Percentiles rank a stretch among this genome's conserved stretches.
These are phyloP conservation scores for Penicillium sp. DNA, from an alignment of 2,329 filamentous ascomycete genomes.

Conservation along the genomic window DNA sequence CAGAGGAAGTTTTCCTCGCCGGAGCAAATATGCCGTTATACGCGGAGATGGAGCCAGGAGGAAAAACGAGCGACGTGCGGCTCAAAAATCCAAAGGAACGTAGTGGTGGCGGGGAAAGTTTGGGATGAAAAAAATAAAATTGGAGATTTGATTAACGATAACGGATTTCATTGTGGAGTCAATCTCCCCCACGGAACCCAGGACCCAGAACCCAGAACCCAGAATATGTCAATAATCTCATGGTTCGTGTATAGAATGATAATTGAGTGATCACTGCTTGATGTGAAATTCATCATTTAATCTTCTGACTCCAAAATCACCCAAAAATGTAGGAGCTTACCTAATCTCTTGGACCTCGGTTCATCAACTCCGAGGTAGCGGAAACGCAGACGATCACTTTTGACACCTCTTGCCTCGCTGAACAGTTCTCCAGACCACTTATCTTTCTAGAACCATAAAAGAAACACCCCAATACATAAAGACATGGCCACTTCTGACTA, in stretches of 20 bases:
- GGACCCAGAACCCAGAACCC: not conserved
- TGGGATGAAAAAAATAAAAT: slow-evolving; percentile 11
- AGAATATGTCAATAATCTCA: not conserved
- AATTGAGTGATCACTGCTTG: not conserved
- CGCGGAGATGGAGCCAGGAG: slow-evolving; percentile 41
- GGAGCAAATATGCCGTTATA: slow-evolving; percentile 41
- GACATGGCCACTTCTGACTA: slow-evolving; percentile 30
- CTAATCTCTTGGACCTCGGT: slow-evolving; percentile 23
- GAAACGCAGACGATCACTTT: slow-evolving; percentile 5
- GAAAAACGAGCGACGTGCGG: slow-evolving; percentile 3
- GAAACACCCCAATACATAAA: not conserved
- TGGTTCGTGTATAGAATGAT: not conserved
- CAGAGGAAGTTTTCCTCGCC: slow-evolving; percentile 34
- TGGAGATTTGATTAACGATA: not conserved
- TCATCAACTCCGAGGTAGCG: slow-evolving; percentile 11
- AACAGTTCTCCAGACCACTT: not conserved
- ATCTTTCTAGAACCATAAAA: not conserved
- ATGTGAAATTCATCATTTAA: not conserved
- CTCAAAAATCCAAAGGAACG: not conserved
- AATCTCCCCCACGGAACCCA: not conserved
- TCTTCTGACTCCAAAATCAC: not conserved
- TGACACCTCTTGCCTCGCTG: not conserved
- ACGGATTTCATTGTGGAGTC: slow-evolving; percentile 1
- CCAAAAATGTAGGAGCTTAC: slow-evolving; percentile 12
- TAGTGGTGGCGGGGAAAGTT: slow-evolving; percentile 10